phyloP scores from a whole-genome alignment of 768 basidiomycete species.

The Lentinula aciculospora region DNA sequence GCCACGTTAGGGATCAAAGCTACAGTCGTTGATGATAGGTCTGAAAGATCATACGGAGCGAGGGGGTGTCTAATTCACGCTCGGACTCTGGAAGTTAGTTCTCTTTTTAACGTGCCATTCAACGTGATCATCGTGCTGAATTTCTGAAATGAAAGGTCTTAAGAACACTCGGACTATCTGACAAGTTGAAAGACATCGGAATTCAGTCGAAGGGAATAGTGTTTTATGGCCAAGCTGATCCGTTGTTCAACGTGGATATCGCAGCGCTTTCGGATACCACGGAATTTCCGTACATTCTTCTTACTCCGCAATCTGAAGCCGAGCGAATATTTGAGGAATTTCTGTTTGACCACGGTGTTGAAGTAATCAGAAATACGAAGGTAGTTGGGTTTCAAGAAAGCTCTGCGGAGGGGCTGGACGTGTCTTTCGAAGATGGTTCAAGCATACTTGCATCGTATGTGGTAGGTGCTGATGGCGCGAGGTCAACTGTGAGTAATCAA shows the following conservation, averaged over 20 bases:
- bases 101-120: not conserved
- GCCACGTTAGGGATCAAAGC: not conserved
- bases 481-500: not conserved
- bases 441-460: not conserved
- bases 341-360: not conserved
- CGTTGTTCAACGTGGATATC: not conserved
- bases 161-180: not conserved
- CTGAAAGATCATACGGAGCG: not conserved
- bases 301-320: not conserved
- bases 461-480: not conserved
- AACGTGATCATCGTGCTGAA: not conserved
- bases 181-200: not conserved
- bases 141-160: not conserved
- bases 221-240: not conserved
- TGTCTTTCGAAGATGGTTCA: not conserved
- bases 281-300: not conserved
- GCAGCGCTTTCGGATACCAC: not conserved
- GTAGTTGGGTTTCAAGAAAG: not conserved
- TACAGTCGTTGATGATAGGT: not conserved
- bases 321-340: not conserved
- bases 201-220: not conserved
- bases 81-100: not conserved
- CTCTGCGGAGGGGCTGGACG: not conserved
- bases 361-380: not conserved
- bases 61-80: not conserved